A percentile compares a stretch with the other conserved stretches of the same genome.
phyloP scores from a whole-genome alignment of 2,329 filamentous ascomycete species.

The Pestalotiopsis sp. region DNA sequence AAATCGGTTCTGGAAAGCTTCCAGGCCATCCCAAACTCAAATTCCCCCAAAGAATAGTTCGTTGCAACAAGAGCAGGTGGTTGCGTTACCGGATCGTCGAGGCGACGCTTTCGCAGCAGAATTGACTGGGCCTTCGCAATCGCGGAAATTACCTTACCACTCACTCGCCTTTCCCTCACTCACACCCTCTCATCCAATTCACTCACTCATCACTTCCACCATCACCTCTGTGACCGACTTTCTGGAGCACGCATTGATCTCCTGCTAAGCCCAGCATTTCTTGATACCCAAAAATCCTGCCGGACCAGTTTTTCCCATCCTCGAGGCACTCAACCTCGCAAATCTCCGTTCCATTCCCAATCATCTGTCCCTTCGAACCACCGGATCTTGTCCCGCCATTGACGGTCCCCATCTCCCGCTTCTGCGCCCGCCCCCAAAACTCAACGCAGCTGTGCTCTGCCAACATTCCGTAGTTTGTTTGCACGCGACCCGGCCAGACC shows the following conservation, averaged over 20 bases:
- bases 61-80: no score
- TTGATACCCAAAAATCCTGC: not conserved
- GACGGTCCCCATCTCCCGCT: not conserved
- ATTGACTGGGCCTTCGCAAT: not conserved
- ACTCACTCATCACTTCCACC: not conserved
- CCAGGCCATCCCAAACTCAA: no score
- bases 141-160: conserved; percentile 1
- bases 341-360: not conserved
- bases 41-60: no score
- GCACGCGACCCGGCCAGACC: not conserved
- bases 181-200: not conserved
- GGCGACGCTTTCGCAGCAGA: not conserved
- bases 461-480: not conserved
- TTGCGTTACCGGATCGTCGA: not conserved
- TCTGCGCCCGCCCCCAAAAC: not conserved
- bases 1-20: no score
- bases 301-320: not conserved
- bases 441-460: not conserved
- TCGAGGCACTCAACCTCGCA: not conserved
- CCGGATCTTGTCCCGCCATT: not conserved
- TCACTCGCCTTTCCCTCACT: not conserved
- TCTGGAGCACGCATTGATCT: conserved; percentile 1
- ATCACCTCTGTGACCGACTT: not conserved
- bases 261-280: not conserved
- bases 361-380: not conserved